Conservation (phyloP, 2,329 filamentous ascomycete species). For the Aspergillus pseudotamarii region DNA sequence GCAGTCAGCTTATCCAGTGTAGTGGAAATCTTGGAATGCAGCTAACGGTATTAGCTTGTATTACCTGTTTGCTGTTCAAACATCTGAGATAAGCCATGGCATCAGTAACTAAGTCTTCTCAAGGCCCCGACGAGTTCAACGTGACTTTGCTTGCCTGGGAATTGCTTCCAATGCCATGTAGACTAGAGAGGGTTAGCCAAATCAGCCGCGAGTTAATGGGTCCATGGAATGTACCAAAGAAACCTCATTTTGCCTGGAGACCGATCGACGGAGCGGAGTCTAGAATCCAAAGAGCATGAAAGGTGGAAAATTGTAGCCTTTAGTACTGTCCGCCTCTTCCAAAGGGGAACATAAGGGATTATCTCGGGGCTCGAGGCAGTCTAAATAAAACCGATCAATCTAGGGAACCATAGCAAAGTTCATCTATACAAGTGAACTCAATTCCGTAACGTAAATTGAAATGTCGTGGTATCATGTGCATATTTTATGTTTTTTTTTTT, state of each 20-base stretch:
- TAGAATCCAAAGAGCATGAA: not conserved
- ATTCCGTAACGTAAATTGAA: too few relatives aligned
- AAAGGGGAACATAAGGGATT: not conserved
- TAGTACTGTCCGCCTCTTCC: not conserved
- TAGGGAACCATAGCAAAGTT: too few relatives aligned
- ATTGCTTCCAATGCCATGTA: constrained; percentile 29
- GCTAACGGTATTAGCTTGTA: not conserved
- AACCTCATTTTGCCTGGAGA: not conserved
- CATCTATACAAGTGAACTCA: too few relatives aligned
- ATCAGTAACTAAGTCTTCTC: not conserved
- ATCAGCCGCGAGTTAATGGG: not conserved
- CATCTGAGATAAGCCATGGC: not conserved
- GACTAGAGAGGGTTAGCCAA: constrained; percentile 7
- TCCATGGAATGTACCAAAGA: not conserved
- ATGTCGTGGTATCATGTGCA: too few relatives aligned
- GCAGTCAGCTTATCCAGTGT: not conserved
- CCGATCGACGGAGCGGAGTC: not conserved
- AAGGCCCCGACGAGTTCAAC: not conserved
- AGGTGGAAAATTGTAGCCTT: too few relatives aligned
- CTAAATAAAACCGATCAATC: not conserved
- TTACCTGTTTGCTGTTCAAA: constrained; percentile 13
- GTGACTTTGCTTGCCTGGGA: constrained; percentile 15
- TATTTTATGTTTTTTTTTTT: too few relatives aligned
- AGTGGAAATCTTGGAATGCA: not conserved
- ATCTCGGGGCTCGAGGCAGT: not conserved